A percentile compares a stretch with the other conserved stretches of the same genome.
Evolutionary conservation across 768 basidiomycete species (phyloP).

Genomic region (Pleurotus tuber-regium): DNA sequence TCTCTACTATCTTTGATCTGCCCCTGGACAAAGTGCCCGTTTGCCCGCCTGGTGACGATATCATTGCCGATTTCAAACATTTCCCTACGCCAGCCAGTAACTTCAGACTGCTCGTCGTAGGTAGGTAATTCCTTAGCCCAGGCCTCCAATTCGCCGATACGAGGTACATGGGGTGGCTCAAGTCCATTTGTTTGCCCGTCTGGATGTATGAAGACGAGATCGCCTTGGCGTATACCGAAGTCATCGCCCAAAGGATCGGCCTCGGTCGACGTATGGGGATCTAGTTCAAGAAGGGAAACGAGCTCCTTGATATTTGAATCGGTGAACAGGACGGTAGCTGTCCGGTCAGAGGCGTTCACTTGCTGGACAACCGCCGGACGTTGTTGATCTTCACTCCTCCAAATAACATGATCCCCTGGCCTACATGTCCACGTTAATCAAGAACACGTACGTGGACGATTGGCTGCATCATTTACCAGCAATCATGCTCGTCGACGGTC

Average conservation of each 20-base stretch:
- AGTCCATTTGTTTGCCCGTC: slow-evolving; percentile 73
- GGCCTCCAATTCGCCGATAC: slow-evolving; percentile 79
- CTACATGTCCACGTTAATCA: slow-evolving; percentile 32
- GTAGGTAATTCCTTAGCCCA: slow-evolving; percentile 67
- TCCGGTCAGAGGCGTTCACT: slow-evolving; percentile 70
- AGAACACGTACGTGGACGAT: background rate
- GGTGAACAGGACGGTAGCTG: slow-evolving; percentile 59
- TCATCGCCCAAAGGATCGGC: slow-evolving; percentile 47
- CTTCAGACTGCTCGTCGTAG: slow-evolving; percentile 44
- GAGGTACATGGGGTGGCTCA: slow-evolving; percentile 66
- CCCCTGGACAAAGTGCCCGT: slow-evolving; percentile 35
- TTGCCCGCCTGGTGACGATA: slow-evolving; percentile 48
- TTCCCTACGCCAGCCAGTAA: slow-evolving; percentile 69
- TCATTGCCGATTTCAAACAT: slow-evolving; percentile 63
- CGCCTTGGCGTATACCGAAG: slow-evolving; percentile 80
- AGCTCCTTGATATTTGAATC: slow-evolving; percentile 57
- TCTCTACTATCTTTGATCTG: slow-evolving; percentile 39
- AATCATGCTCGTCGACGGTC: slow-evolving; percentile 90
- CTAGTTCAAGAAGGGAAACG: slow-evolving; percentile 84
- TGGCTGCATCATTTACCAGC: slow-evolving; percentile 55
- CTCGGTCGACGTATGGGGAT: slow-evolving; percentile 73
- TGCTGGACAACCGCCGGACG: slow-evolving; percentile 75
- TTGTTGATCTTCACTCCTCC: slow-evolving; percentile 70
- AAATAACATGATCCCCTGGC: slow-evolving; percentile 90
- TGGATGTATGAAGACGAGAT: slow-evolving; percentile 79